These are phyloP conservation scores for Irpex rosettiformis DNA, from an alignment of 1,284 basidiomycete species.

Conservation along the genomic window DNA sequence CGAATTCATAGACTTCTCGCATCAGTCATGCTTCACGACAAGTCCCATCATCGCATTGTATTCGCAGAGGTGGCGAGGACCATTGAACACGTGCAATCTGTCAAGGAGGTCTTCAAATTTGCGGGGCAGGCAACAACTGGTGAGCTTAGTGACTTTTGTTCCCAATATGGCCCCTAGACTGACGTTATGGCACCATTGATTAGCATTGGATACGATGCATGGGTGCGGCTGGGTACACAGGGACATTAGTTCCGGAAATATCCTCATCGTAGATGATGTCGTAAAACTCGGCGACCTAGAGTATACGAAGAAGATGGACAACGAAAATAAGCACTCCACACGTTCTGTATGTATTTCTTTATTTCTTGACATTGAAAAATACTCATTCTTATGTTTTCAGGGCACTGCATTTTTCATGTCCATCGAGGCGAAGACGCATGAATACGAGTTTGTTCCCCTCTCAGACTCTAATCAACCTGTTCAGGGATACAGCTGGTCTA, in stretches of 20 bases:
- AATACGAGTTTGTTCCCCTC: background rate
- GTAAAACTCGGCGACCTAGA: background rate
- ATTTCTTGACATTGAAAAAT: background rate
- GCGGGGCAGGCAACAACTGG: background rate
- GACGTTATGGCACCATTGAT: background rate
- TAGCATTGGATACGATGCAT: background rate
- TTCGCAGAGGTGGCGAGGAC: background rate
- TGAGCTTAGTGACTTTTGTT: background rate
- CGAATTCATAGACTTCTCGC: no score
- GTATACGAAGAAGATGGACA: slow-evolving; percentile 1
- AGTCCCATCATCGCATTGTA: background rate
- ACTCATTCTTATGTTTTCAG: background rate
- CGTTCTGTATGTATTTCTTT: background rate
- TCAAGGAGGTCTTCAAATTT: background rate
- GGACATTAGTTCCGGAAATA: slow-evolving; percentile 1
- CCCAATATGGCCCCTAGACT: background rate
- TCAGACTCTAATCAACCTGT: background rate
- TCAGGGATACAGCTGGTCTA: no score
- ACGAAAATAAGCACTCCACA: background rate
- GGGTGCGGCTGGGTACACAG: background rate
- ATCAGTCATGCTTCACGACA: background rate
- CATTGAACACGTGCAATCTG: background rate
- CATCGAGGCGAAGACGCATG: background rate
- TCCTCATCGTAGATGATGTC: background rate
- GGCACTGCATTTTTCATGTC: background rate